Evolutionary conservation across 176 grass and related monocot genomes (phyloP).

Genomic region (Poa pratensis): DNA sequence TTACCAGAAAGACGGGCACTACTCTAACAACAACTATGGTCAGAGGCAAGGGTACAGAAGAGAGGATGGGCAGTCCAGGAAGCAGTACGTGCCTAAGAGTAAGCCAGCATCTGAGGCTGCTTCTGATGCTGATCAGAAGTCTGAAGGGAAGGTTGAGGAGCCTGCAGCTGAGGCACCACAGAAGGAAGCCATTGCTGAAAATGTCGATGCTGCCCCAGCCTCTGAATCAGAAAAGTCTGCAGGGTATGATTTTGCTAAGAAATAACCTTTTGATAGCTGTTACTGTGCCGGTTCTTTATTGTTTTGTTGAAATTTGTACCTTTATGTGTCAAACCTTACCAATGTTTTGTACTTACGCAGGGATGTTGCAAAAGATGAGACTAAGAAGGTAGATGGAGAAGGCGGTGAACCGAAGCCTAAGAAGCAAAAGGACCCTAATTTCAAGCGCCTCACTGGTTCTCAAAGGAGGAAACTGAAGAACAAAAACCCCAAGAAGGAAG

Average conservation of each 20-base stretch:
- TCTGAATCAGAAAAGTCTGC: conserved; percentile 28
- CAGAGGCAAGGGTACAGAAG: neutral
- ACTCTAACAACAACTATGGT: neutral
- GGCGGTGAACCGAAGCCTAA: neutral
- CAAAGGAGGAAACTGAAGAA: conserved; percentile 42
- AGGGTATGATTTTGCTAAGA: neutral
- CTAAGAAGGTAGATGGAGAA: neutral
- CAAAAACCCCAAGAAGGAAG: conserved; percentile 17
- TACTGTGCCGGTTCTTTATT: neutral
- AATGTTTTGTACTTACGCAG: neutral
- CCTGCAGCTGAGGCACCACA: neutral
- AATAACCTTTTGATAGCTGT: neutral
- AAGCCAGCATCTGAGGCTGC: conserved; percentile 27
- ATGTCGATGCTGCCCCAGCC: neutral
- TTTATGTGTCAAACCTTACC: neutral
- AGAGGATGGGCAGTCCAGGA: neutral
- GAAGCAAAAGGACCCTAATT: neutral
- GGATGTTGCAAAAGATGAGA: neutral
- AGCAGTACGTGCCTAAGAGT: conserved; percentile 9
- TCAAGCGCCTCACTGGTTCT: conserved; percentile 18
- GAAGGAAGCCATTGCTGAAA: neutral
- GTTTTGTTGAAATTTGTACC: neutral
- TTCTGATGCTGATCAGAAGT: conserved; percentile 34
- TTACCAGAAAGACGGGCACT: neutral
- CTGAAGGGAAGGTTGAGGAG: conserved; percentile 16